A percentile compares a stretch with the other conserved stretches of the same genome.
Conservation (phyloP, 1,284 basidiomycete species). For the Sanghuangporus sanghuang region DNA sequence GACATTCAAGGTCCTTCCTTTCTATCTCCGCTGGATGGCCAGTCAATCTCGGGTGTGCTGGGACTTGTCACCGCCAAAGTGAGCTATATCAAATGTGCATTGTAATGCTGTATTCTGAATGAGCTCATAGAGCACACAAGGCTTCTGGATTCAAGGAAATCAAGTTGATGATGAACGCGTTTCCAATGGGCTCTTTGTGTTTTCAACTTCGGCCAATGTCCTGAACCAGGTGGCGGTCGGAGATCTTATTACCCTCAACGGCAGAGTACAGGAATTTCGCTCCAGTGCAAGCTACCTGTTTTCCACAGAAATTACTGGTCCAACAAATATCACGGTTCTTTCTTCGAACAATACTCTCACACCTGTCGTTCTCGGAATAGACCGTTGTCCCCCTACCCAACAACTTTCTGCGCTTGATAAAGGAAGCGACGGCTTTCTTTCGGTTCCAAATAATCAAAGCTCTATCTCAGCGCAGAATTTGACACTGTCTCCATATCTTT, state of each 20-base stretch:
- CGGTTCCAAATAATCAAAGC: slow-evolving; percentile 50
- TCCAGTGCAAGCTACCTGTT: slow-evolving; percentile 41
- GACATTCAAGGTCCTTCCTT: slow-evolving; percentile 52
- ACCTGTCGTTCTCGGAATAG: slow-evolving; percentile 48
- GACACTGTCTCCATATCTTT: slow-evolving; percentile 43
- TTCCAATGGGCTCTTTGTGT: slow-evolving; percentile 52
- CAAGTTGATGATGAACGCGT: slow-evolving; percentile 39
- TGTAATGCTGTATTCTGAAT: background rate
- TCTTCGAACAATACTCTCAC: slow-evolving; percentile 43
- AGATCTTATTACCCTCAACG: slow-evolving; percentile 44
- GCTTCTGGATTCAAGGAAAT: slow-evolving; percentile 51
- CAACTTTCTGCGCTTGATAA: slow-evolving; percentile 44
- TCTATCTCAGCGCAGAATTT: slow-evolving; percentile 41
- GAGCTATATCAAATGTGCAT: slow-evolving; percentile 9
- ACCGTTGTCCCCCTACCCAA: slow-evolving; percentile 49
- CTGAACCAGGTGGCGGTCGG: slow-evolving; percentile 33
- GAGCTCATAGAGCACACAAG: slow-evolving; percentile 36
- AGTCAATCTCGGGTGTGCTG: slow-evolving; percentile 43
- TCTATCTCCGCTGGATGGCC: slow-evolving; percentile 42
- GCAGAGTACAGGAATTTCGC: slow-evolving; percentile 48
- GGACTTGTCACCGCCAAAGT: slow-evolving; percentile 56
- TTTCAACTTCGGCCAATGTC: slow-evolving; percentile 35
- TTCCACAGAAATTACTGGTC: slow-evolving; percentile 44
- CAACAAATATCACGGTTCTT: slow-evolving; percentile 39
- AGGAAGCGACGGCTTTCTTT: slow-evolving; percentile 50